phyloP scores from a whole-genome alignment of 768 basidiomycete genomes.

The Russula sp. region DNA sequence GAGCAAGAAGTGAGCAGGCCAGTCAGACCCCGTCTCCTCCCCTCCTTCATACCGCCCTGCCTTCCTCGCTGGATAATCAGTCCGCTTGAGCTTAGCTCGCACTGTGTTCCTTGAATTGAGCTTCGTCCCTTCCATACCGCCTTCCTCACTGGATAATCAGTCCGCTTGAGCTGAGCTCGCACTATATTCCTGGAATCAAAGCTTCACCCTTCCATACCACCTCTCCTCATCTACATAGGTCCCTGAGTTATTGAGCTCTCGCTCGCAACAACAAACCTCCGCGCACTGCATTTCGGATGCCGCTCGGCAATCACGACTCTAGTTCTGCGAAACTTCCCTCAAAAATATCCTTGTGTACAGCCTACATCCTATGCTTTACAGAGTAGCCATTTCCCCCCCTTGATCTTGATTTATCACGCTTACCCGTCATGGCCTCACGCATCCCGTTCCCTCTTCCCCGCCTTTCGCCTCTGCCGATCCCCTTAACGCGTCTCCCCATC shows the following conservation, averaged over 20 bases:
- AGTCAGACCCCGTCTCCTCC: too few relatives aligned
- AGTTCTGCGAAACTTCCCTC: conserved; percentile 28
- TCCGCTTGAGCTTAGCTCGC: conserved; percentile 38
- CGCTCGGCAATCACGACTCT: too few relatives aligned
- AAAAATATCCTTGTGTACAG: conserved; percentile 21
- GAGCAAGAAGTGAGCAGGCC: too few relatives aligned
- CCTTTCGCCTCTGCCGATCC: conserved; percentile 43
- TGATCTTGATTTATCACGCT: conserved; percentile 24
- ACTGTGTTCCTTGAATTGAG: conserved; percentile 1
- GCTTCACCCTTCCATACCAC: conserved; percentile 34
- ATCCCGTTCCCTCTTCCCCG: conserved; percentile 43
- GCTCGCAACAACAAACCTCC: conserved; percentile 33
- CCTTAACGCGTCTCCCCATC: conserved; percentile 41
- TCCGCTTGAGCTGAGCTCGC: conserved; percentile 38
- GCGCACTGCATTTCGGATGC: conserved; percentile 49
- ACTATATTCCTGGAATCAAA: conserved; percentile 11
- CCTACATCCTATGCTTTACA: conserved; percentile 31
- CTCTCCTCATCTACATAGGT: conserved; percentile 17
- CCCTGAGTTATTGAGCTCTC: conserved; percentile 17
- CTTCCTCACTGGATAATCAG: conserved; percentile 42
- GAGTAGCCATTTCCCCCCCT: neutral
- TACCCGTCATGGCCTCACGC: conserved; percentile 41
- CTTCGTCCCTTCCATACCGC: conserved; percentile 53
- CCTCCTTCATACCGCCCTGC: too few relatives aligned
- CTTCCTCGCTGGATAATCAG: conserved; percentile 42